These are phyloP conservation scores for Begonia peltatifolia DNA, from an alignment of 306 rosid genomes.

Conservation along the genomic window DNA sequence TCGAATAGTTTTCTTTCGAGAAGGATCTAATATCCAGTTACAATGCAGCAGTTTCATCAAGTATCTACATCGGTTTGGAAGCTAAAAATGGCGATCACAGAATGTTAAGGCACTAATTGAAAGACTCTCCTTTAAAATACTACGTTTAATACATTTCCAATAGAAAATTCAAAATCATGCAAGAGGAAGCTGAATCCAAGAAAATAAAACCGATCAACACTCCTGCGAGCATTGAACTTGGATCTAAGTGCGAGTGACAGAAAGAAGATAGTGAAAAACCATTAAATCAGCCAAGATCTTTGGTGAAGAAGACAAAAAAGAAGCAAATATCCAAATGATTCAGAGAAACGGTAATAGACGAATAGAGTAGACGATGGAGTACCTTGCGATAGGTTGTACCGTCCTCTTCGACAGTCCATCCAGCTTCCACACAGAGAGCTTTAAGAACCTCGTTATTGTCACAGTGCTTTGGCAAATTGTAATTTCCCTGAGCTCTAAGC, in stretches of 20 bases:
- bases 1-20: too few relatives aligned
- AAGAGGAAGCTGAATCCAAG: slow-evolving; percentile 8
- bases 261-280: background rate
- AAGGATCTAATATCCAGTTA: background rate
- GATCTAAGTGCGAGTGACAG: slow-evolving; percentile 2
- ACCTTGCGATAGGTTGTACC: slow-evolving; percentile 89
- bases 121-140: too few relatives aligned
- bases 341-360: background rate
- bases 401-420: slow-evolving; percentile 85
- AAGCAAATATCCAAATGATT: background rate
- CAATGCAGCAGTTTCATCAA: background rate
- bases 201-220: background rate
- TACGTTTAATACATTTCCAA: too few relatives aligned
- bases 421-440: slow-evolving; percentile 76
- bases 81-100: background rate
- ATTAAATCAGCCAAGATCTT: background rate
- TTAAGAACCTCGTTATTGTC: slow-evolving; percentile 80
- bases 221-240: background rate
- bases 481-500: slow-evolving; percentile 76
- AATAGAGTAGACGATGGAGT: background rate
- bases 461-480: slow-evolving; percentile 69
- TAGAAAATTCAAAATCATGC: too few relatives aligned
- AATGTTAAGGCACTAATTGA: too few relatives aligned
- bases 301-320: background rate
- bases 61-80: background rate